Evolutionary conservation across 2,329 filamentous ascomycete genomes (phyloP).

Genomic region (Fusarium luffae): DNA sequence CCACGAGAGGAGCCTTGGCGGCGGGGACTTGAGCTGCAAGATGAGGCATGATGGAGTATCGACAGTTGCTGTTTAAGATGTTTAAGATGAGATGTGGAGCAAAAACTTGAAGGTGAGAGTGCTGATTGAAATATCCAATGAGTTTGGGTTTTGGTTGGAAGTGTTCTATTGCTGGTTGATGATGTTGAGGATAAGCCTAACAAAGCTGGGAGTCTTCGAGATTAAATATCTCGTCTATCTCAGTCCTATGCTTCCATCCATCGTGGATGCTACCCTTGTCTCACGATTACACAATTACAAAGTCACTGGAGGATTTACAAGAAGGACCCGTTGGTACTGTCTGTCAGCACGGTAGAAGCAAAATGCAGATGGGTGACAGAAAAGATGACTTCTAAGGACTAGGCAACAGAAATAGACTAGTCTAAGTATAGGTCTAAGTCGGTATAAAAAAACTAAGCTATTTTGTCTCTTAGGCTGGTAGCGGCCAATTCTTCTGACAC

Average conservation of each 20-base stretch:
- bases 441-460: rapidly evolving
- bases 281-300: neutral
- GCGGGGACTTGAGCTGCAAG: slow-evolving; percentile 28
- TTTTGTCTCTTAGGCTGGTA: neutral
- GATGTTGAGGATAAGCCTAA: rapidly evolving
- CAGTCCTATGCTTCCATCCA: neutral
- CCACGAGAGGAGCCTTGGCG: slow-evolving; percentile 25
- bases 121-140: no score
- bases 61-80: neutral
- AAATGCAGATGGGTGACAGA: neutral
- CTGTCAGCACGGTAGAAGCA: neutral
- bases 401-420: neutral
- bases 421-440: rapidly evolving
- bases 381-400: neutral
- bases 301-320: neutral
- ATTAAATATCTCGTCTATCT: neutral
- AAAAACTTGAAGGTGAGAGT: no score
- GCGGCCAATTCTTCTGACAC: neutral
- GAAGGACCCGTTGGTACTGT: neutral
- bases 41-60: slow-evolving; percentile 13
- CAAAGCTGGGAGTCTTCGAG: rapidly evolving
- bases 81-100: neutral
- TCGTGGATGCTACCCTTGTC: no score
- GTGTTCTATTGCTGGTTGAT: neutral
- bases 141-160: neutral